Evolutionary conservation across 805 yeast species (phyloP), one percentile per base, ranked within the genome.

Genomic region (Candida tallmaniae): DNA sequence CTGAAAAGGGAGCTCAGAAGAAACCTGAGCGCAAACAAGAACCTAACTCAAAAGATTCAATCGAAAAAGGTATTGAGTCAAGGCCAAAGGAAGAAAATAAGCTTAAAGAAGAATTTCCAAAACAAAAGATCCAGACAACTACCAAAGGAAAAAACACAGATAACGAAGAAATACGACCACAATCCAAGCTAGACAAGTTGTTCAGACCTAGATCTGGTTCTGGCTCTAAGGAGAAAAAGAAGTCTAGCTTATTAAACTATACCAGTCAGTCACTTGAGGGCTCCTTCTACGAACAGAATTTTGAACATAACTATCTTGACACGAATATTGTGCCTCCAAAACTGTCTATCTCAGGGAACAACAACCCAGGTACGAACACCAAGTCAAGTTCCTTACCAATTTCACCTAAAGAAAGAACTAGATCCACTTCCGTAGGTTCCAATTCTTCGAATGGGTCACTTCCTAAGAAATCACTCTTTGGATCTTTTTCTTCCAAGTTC

Each of bases 401-500:
- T 11, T 64, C 70, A 3, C 56, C 68, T 7, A 65, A 65, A 37
- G 65, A 65, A 42, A 63, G 61, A 38, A 35, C 40, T 18, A 39
- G 36, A 22, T 37, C 52, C 8, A 32, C 51, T 29, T 42, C 56
- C 8, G 28, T 44, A 9, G 37, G 54, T 2, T 46, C 51, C 6
- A 38, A 35, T 11, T 40, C 50, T 5, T 20, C 39, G 11, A 19
- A 29, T 17, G 32, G 14, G 9, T 31, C 44, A 21, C 23, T 19
- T 23, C 12, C 34, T 9, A 51, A 46, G 18, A 48, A 57, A 30
- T 54, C 65, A 3, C 30, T 66, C 4, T 63, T 66, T 45, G 55
- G 65, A 35, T 61, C 69, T 10, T 31, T 66, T 11, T 64, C 70
- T 4, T 58, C 68, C 7, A 65, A 65, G 36, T 65, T 65, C 44